phyloP scores from a whole-genome alignment of 2,329 filamentous ascomycete species.

The Fusarium staphyleae region DNA sequence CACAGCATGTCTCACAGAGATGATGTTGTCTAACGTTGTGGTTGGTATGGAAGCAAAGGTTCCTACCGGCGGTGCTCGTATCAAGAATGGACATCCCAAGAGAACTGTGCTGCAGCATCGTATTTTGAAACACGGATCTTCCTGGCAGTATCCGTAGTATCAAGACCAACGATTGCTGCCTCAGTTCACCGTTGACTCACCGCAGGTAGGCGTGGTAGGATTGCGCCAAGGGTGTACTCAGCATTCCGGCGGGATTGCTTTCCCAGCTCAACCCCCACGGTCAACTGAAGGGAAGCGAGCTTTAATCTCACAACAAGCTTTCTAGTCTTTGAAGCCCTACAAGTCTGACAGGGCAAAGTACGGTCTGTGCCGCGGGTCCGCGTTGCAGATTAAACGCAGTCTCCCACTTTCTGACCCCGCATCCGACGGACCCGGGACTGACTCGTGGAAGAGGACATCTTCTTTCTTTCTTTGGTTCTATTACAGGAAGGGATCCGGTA shows the following conservation, averaged over 20 bases:
- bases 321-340: neutral
- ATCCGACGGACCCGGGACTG: neutral
- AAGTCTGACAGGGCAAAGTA: slow-evolving; percentile 5
- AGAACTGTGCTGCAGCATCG: neutral
- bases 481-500: neutral
- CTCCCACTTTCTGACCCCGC: neutral
- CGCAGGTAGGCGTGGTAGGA: no score
- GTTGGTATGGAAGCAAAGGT: neutral
- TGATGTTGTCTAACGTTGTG: slow-evolving; percentile 10
- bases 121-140: slow-evolving; percentile 11
- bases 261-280: slow-evolving; percentile 1
- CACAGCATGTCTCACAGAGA: slow-evolving; percentile 33
- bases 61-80: no score
- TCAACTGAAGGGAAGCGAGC: neutral
- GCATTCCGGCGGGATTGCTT: neutral
- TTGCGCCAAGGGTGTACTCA: neutral
- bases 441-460: neutral
- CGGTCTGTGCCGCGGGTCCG: slow-evolving; percentile 17
- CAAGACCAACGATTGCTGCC: no score
- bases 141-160: neutral
- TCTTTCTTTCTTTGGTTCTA: neutral
- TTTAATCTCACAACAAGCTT: slow-evolving; percentile 1
- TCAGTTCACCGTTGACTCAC: neutral
- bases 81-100: neutral
- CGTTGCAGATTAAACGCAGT: slow-evolving; percentile 15